Conservation (phyloP, 1,284 basidiomycete genomes). For the Cutaneotrichosporon sp. region DNA sequence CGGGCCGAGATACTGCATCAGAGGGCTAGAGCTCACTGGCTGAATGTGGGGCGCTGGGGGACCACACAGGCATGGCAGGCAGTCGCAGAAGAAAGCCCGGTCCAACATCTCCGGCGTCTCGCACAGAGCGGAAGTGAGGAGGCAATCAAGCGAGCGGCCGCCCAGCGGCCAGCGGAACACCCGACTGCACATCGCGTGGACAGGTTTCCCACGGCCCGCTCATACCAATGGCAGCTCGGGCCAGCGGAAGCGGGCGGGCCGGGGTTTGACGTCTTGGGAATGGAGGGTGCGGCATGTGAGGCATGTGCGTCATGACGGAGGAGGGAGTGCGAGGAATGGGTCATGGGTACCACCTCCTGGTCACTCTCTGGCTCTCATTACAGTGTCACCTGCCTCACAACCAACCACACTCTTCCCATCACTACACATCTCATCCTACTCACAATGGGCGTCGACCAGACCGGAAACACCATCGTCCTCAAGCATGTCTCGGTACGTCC, state of each 20-base stretch:
- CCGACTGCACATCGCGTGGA: not conserved
- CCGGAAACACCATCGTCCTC: slow-evolving; percentile 43
- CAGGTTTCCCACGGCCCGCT: not conserved
- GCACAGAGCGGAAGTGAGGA: no score
- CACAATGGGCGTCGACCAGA: slow-evolving; percentile 50
- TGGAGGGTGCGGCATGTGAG: not conserved
- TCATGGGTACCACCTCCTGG: not conserved
- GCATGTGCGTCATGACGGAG: not conserved
- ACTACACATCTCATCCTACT: not conserved
- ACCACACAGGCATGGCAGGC: no score
- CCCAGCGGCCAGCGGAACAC: no score
- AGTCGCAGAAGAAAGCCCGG: no score
- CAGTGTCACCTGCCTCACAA: not conserved
- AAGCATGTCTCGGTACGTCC: slow-evolving; percentile 44
- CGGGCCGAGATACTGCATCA: no score
- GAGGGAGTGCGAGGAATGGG: not conserved
- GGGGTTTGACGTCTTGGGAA: no score
- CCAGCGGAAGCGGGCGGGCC: no score
- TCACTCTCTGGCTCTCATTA: not conserved
- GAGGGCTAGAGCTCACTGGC: no score
- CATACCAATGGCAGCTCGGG: no score
- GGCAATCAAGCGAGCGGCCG: no score
- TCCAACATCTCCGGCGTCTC: no score
- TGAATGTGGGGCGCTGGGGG: no score
- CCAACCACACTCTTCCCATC: not conserved